Evolutionary conservation across 2,329 filamentous ascomycete species (phyloP).

Genomic region (Cordyceps farinosa): DNA sequence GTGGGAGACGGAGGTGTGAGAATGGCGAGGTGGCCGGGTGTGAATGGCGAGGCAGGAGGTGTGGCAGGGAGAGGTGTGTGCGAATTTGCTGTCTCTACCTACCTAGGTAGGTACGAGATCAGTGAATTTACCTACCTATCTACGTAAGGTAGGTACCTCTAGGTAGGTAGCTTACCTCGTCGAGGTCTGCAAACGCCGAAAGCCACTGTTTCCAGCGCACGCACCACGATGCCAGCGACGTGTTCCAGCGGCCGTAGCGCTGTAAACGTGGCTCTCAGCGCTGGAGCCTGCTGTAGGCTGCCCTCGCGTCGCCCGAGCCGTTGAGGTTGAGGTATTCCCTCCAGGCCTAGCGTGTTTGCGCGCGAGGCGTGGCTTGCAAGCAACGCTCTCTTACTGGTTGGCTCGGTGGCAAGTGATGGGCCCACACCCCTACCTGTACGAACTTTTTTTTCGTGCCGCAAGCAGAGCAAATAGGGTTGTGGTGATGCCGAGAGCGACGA

Average conservation of each 20-base stretch:
- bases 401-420: conserved; percentile 7
- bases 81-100: background rate
- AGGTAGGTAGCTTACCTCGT: no score
- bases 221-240: background rate
- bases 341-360: background rate
- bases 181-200: no score
- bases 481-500: conserved; percentile 15
- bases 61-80: conserved; percentile 10
- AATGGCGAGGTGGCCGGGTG: conserved; percentile 9
- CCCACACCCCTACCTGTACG: background rate
- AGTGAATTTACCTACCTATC: no score
- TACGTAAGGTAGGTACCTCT: no score
- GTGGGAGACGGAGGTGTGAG: background rate
- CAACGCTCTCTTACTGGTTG: background rate
- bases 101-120: background rate
- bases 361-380: conserved; percentile 5
- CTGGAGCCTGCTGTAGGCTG: background rate
- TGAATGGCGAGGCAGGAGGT: background rate
- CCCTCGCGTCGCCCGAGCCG: background rate
- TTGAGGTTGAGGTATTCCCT: conserved; percentile 3
- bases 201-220: background rate
- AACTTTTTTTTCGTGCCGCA: conserved; percentile 5
- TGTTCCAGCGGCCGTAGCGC: background rate
- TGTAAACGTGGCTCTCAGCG: background rate
- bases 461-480: conserved; percentile 17